Evolutionary conservation across 495 filamentous ascomycete genomes (phyloP).

Genomic region (Hypoxylon lenormandii): DNA sequence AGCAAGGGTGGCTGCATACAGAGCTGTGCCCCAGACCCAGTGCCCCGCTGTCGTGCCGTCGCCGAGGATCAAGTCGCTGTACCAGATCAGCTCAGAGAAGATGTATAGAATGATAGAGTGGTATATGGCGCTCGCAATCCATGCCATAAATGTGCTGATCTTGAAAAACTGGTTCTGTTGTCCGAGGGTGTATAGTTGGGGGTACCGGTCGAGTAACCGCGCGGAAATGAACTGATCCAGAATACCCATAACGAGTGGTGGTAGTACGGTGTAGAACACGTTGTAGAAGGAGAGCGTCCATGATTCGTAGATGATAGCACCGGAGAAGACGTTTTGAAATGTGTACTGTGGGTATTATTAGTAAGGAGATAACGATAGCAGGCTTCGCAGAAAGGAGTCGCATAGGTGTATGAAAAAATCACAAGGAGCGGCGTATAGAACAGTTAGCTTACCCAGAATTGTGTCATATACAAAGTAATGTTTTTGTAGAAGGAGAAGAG

Average conservation of each 20-base stretch:
- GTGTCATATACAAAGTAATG: slow-evolving; percentile 97
- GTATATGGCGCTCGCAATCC: slow-evolving; percentile 94
- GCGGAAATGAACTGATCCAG: slow-evolving; percentile 98
- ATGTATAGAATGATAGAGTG: slow-evolving; percentile 94
- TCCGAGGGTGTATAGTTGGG: slow-evolving; percentile 92
- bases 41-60: slow-evolving; percentile 87
- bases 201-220: slow-evolving; percentile 94
- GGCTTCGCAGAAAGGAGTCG: background rate
- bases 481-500: slow-evolving; percentile 99
- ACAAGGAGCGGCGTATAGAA: background rate
- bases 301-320: slow-evolving; percentile 98
- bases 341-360: slow-evolving; percentile 75
- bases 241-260: slow-evolving; percentile 94
- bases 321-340: slow-evolving; percentile 98
- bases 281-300: slow-evolving; percentile 99
- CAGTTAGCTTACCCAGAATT: slow-evolving; percentile 86
- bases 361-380: slow-evolving; percentile 11
- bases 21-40: slow-evolving; percentile 94
- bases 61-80: slow-evolving; percentile 75
- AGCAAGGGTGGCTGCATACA: slow-evolving; percentile 89
- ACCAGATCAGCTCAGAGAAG: slow-evolving; percentile 81
- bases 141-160: slow-evolving; percentile 87
- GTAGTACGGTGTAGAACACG: slow-evolving; percentile 95
- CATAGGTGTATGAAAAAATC: background rate
- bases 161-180: slow-evolving; percentile 95